Percentiles rank a stretch among this genome's conserved stretches.
Evolutionary conservation across 1,139 yeast genomes (phyloP).

Genomic region (Debaryomyces singareniensis): DNA sequence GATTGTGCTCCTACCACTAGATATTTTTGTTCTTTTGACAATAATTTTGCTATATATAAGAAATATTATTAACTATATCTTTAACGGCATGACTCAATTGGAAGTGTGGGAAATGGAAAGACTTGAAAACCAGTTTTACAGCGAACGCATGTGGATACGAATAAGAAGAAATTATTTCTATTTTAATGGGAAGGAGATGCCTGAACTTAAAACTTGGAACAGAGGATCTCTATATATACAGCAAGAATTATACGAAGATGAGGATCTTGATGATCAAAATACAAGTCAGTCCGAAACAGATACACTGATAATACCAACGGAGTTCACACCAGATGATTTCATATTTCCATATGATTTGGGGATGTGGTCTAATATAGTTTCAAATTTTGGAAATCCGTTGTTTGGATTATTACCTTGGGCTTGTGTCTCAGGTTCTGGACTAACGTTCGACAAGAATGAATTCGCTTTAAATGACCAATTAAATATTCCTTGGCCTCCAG

Average conservation of each 20-base stretch:
- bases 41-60: conserved; percentile 56
- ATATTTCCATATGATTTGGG: conserved; percentile 83
- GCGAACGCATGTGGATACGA: conserved; percentile 46
- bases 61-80: conserved; percentile 48
- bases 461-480: conserved; percentile 51
- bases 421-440: conserved; percentile 39
- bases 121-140: conserved; percentile 55
- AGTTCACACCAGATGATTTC: conserved; percentile 49
- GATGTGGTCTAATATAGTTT: conserved; percentile 43
- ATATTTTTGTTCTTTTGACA: conserved; percentile 52
- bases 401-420: conserved; percentile 72
- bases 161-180: conserved; percentile 40
- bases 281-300: conserved; percentile 1
- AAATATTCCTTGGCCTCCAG: conserved; percentile 84
- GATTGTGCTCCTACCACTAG: conserved; percentile 49
- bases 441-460: conserved; percentile 49
- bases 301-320: conserved; percentile 15
- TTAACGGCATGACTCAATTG: conserved; percentile 82
- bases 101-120: conserved; percentile 92
- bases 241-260: conserved; percentile 6
- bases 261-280: conserved; percentile 5
- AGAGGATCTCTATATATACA: conserved; percentile 14
- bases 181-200: conserved; percentile 39
- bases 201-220: conserved; percentile 45
- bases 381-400: conserved; percentile 52